Evolutionary conservation across 2,329 filamentous ascomycete genomes (phyloP), one percentile per base, ranked within the genome.

Genomic region (Exophiala dermatitidis): DNA sequence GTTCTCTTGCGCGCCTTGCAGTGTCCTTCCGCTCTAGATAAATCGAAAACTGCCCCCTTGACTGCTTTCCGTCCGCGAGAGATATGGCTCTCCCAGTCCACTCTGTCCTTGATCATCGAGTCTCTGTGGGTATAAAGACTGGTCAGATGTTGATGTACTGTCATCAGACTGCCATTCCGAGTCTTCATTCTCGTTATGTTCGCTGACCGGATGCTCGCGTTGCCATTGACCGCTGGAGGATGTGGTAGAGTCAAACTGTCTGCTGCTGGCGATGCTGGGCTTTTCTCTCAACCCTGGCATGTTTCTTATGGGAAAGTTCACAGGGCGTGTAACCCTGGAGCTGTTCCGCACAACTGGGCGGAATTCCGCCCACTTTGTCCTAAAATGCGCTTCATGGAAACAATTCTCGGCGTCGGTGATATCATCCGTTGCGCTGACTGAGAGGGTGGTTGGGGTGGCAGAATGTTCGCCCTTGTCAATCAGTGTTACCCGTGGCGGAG

Each of bases 31-130:
- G 6, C 31, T n/a, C 60, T 54, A 68, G 33, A 68, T 62, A 61
- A 68, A 69, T n/a, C 62, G 63, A 10, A 64, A 56, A 48, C 65
- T 64, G 29, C 64, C 65, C 40, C 58, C 51, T n/a, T 63, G 57
- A 54, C 65, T 68, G 54, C 60, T 33, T 57, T 61, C 37, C 55
- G 46, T 38, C 54, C 50, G 31, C 53, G 47, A 28, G 56, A 5
- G 6, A 53, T 41, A 54, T 60, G 10, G 63, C 57, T 47, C 59
- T 64, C 31, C 59, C 43, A 3, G 54, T 54, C 28, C 55, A 56
- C 40, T 46, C 42, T 52, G 56, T 30, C 50, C 62, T 38, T 60
- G 64, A 31, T 29, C 28, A 30, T 45, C 38, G 28, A 28, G 38
- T 9, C n/a, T 26, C 3, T 9, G n/a, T 26, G 19, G 9, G 12